phyloP scores from a whole-genome alignment of 108 stramenopile species.

The Nannochloropsis gaditana region DNA sequence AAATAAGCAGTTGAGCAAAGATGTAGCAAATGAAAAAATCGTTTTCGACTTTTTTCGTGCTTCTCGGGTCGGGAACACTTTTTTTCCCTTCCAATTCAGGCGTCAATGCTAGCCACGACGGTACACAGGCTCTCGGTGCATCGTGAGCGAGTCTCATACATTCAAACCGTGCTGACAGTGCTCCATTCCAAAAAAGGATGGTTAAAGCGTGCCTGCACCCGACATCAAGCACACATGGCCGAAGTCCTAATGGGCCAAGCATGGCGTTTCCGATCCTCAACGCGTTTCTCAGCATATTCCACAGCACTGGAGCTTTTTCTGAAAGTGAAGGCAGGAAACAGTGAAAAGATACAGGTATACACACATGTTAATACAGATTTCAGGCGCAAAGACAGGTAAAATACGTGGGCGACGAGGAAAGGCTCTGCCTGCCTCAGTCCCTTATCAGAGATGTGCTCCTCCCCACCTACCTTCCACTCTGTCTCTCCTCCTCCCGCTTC shows the following conservation, averaged over 20 bases:
- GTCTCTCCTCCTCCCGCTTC: neutral
- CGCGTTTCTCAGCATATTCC: neutral
- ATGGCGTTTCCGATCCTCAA: neutral
- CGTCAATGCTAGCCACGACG: no score
- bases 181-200: neutral
- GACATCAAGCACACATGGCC: no score
- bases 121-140: neutral
- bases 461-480: constrained; percentile 16
- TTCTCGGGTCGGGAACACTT: no score
- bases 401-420: neutral
- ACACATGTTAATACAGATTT: neutral
- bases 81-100: no score
- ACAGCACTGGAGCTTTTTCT: neutral
- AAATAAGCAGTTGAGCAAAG: no score
- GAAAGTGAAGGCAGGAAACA: no score
- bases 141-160: neutral
- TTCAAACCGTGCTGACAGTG: neutral
- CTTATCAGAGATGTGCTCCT: neutral
- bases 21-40: no score
- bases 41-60: no score
- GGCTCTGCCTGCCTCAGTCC: neutral
- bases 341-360: neutral
- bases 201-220: neutral
- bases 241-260: no score
- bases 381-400: neutral